A percentile compares a stretch with the other conserved stretches of the same genome.
phyloP scores from a whole-genome alignment of 2,329 filamentous ascomycete genomes.

The Pseudomassariella vexata region DNA sequence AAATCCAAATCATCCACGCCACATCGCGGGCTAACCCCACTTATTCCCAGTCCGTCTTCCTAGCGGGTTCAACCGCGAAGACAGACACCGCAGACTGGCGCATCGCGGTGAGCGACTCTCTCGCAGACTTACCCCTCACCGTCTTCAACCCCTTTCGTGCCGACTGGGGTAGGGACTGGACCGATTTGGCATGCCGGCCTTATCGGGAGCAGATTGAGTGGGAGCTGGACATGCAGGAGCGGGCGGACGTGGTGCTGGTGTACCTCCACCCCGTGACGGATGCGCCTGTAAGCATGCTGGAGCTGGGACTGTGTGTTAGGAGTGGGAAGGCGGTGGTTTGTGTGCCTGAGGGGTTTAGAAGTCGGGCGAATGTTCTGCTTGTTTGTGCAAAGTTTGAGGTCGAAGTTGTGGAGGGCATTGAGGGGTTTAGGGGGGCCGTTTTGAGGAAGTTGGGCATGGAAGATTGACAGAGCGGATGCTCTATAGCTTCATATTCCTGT shows the following conservation, averaged over 20 bases:
- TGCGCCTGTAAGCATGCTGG: constrained; percentile 54
- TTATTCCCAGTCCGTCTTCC: constrained; percentile 39
- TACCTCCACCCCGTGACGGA: constrained; percentile 47
- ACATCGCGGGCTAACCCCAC: constrained; percentile 15
- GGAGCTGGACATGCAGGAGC: constrained; percentile 53
- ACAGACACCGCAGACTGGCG: constrained; percentile 45
- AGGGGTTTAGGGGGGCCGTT: constrained; percentile 32
- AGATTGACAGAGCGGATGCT: too few species aligned
- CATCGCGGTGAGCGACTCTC: constrained; percentile 28
- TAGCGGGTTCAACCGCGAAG: constrained; percentile 50
- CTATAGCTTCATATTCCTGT: too few species aligned
- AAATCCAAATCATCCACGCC: constrained; percentile 23
- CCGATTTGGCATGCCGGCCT: constrained; percentile 34
- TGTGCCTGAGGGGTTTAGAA: constrained; percentile 45
- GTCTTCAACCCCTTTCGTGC: constrained; percentile 51
- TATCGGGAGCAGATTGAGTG: constrained; percentile 53
- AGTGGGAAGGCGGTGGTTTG: constrained; percentile 43
- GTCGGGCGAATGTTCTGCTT: constrained; percentile 55
- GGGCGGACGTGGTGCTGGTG: constrained; percentile 47
- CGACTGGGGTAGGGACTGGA: constrained; percentile 49
- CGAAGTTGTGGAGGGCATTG: constrained; percentile 34
- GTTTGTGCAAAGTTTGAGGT: constrained; percentile 45
- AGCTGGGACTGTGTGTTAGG: constrained; percentile 49
- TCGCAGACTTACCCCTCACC: constrained; percentile 42
- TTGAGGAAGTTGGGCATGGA: constrained; percentile 23